Evolutionary conservation across 2,329 filamentous ascomycete genomes (phyloP).

Genomic region (Pleochaeta shiraiana): DNA sequence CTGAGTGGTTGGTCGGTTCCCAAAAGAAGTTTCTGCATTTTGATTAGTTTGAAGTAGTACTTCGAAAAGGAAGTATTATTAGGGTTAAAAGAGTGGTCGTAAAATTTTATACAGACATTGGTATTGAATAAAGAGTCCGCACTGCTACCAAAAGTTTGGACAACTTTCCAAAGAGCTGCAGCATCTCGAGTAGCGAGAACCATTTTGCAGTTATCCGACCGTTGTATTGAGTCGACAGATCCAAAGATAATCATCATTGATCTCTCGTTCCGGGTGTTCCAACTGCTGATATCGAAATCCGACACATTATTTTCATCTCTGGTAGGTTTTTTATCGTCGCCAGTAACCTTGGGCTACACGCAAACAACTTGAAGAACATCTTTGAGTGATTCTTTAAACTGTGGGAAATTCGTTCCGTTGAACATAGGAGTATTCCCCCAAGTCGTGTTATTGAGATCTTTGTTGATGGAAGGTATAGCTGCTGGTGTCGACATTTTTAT

Average conservation of each 20-base stretch:
- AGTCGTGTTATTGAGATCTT: too few relatives aligned
- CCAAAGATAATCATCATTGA: background rate
- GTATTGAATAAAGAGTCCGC: background rate
- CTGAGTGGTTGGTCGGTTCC: too few relatives aligned
- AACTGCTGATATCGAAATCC: background rate
- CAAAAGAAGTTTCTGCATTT: too few relatives aligned
- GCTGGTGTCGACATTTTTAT: too few relatives aligned
- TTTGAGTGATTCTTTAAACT: too few relatives aligned
- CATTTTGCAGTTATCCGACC: background rate
- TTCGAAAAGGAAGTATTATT: background rate
- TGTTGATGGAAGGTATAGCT: too few relatives aligned
- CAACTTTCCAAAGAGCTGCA: background rate
- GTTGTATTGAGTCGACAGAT: background rate
- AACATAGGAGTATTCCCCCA: too few relatives aligned
- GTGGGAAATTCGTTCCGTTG: too few relatives aligned
- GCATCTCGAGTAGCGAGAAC: background rate
- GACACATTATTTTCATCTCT: background rate
- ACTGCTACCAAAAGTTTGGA: background rate
- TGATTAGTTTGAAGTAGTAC: too few relatives aligned
- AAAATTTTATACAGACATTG: background rate
- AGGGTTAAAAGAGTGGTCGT: background rate
- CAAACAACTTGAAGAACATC: too few relatives aligned
- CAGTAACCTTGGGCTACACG: too few relatives aligned
- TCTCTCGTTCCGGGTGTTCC: background rate
- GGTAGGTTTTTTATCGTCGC: too few relatives aligned